Conservation (phyloP, 495 filamentous ascomycete genomes). For the Cladorrhinum samala region DNA sequence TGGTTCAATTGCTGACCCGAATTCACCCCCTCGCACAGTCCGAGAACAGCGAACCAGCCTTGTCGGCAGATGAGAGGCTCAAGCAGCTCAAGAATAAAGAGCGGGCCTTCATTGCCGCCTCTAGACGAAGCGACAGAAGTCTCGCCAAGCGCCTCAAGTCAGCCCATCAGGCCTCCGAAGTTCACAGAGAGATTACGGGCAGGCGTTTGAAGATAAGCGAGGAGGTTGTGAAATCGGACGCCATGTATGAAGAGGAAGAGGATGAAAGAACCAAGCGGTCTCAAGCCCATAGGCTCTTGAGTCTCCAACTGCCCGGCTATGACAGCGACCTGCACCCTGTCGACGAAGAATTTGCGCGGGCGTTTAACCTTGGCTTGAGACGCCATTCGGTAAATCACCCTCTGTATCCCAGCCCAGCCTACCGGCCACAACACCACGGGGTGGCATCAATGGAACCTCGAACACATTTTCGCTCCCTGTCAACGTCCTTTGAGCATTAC, state of each 20-base stretch:
- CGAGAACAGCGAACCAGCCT: not conserved
- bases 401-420: too few relatives aligned
- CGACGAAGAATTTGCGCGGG: not conserved
- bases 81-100: conserved; percentile 87
- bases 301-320: conserved; percentile 49
- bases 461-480: too few relatives aligned
- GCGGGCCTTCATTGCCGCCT: conserved; percentile 91
- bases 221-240: conserved; percentile 83
- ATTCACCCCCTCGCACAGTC: not conserved
- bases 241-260: conserved; percentile 97
- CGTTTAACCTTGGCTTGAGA: too few relatives aligned
- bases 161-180: conserved; percentile 76
- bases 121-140: conserved; percentile 81
- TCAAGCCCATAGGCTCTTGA: conserved; percentile 31
- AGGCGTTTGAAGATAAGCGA: conserved; percentile 76
- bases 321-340: conserved; percentile 25
- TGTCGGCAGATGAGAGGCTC: conserved; percentile 46
- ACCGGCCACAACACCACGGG: too few relatives aligned
- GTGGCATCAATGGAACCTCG: too few relatives aligned
- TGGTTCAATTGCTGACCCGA: not conserved
- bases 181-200: conserved; percentile 86
- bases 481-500: too few relatives aligned
- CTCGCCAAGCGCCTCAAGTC: conserved; percentile 88
- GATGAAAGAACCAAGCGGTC: conserved; percentile 53
- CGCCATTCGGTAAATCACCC: too few relatives aligned